Conservation (phyloP, 1,139 yeast genomes). For the Sugiyamaella castrensis region DNA sequence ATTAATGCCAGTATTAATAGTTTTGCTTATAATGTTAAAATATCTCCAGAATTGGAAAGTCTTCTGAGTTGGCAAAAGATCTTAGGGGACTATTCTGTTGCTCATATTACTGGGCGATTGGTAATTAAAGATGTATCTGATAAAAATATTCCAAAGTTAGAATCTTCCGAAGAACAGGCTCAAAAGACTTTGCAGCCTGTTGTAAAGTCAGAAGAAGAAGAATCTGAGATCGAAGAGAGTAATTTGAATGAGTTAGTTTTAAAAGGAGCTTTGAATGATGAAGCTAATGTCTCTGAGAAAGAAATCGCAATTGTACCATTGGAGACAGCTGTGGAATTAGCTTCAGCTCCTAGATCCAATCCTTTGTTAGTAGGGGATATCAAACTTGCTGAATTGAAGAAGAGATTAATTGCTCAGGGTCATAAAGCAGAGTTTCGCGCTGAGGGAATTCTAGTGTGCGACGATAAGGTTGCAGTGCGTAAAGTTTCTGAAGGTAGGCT, state of each 20-base stretch:
- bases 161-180: too few species aligned
- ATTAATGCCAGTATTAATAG: constrained; percentile 58
- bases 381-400: constrained; percentile 74
- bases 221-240: constrained; percentile 8
- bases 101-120: constrained; percentile 75
- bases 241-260: constrained; percentile 2
- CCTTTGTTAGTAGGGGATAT: constrained; percentile 84
- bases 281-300: not conserved
- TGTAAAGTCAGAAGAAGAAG: constrained; percentile 8
- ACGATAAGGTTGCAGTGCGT: constrained; percentile 69
- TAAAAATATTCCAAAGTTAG: too few species aligned
- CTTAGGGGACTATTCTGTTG: constrained; percentile 75
- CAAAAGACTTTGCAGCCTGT: not conserved
- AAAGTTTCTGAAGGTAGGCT: constrained; percentile 81
- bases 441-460: constrained; percentile 88
- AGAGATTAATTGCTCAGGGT: constrained; percentile 54
- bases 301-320: constrained; percentile 31
- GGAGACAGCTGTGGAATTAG: constrained; percentile 31
- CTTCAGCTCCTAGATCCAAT: constrained; percentile 37
- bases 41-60: constrained; percentile 65
- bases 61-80: constrained; percentile 79
- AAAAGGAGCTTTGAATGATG: not conserved
- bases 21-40: constrained; percentile 66
- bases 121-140: constrained; percentile 40
- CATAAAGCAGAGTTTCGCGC: constrained; percentile 85